Base-by-base conservation (phyloP, 2,329 filamentous ascomycete genomes). In the Pseudocercospora ulei region DNA sequence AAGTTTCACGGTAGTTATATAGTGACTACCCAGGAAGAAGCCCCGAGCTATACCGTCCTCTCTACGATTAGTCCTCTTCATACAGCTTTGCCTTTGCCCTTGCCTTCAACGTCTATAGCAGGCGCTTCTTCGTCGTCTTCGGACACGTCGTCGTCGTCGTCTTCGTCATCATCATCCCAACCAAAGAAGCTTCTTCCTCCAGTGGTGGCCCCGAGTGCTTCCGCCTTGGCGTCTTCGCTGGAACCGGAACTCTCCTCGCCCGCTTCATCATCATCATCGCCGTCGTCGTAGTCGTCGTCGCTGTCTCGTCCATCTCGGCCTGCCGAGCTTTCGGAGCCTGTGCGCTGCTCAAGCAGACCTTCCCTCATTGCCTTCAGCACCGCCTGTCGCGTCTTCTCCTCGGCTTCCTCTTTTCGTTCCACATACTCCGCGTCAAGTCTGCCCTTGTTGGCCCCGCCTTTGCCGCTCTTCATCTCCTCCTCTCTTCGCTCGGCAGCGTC, bases 361-460 rank as follows among this genome's bases (percentile, higher is more conserved):
- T 70, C 67, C 61, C 76, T 78, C 66, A 86, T 78, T 5, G 76
- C 79, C 33, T 73, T 75, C 27, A 81, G 57, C 4, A 88, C 81
- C 2, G 82, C 82, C 51, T 83, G 77, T 25, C 82, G 69, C 0
- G 86, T 88, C 61, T 82, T 80, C 65, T 92, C 85, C 49, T 76
- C 80, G 16, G 81, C 82, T 58, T 94, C 86, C 53, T 95, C 87
- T 62, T 92, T 94, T 49, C 85, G 81, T 59, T 98, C 90, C 25
- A 96, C 78, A 86, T 88, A 98, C 58, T 88, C 82, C 0, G 84
- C 85, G 55, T 95, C 85, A 25, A 95, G 50, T 46, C 72, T 66
- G 11, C 66, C 68, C 63, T 60, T 80, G 22, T 51, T 52, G 13
- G 49, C 72, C 38, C 78, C 75, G 51, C 76, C 72, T 48, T 73